These are phyloP conservation scores for Acanthamoeba lenticulata DNA, from an alignment of 208 protist genomes.

Conservation along the genomic window DNA sequence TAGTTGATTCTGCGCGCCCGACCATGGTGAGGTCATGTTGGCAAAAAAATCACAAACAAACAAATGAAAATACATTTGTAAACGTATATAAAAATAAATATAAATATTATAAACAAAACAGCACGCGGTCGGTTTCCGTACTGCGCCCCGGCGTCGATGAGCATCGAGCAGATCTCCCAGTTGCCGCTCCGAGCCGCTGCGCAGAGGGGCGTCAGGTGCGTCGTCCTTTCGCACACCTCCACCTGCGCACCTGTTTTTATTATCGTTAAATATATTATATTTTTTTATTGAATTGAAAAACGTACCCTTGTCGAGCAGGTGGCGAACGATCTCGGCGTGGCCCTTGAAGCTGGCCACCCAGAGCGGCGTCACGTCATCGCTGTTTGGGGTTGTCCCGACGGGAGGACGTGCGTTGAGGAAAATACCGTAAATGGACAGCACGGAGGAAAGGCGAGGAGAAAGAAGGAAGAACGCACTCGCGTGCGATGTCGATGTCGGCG, in stretches of 20 bases:
- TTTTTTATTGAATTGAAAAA: not conserved
- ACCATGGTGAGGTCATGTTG: too few species aligned
- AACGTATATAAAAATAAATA: not conserved
- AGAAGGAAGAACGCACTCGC: not conserved
- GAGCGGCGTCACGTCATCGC: conserved; percentile 15
- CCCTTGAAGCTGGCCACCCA: conserved; percentile 5
- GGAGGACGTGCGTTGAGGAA: too few species aligned
- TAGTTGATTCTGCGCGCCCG: not conserved
- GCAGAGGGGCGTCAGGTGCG: not conserved
- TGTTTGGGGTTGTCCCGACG: not conserved
- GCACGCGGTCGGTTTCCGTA: not conserved
- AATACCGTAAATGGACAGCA: not conserved
- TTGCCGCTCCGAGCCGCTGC: not conserved
- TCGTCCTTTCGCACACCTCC: conserved; percentile 1
- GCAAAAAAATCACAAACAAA: not conserved
- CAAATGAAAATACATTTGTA: not conserved
- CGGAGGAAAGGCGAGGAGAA: not conserved
- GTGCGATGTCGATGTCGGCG: not conserved
- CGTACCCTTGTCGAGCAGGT: conserved; percentile 11
- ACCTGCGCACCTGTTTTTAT: not conserved
- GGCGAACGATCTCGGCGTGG: not conserved
- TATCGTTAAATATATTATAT: not conserved
- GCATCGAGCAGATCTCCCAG: conserved; percentile 2
- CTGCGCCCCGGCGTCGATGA: conserved; percentile 27
- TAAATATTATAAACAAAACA: not conserved